Evolutionary conservation across 2,329 filamentous ascomycete species (phyloP), one percentile per base, ranked within the genome.

Genomic region (Sporothrix protearum): DNA sequence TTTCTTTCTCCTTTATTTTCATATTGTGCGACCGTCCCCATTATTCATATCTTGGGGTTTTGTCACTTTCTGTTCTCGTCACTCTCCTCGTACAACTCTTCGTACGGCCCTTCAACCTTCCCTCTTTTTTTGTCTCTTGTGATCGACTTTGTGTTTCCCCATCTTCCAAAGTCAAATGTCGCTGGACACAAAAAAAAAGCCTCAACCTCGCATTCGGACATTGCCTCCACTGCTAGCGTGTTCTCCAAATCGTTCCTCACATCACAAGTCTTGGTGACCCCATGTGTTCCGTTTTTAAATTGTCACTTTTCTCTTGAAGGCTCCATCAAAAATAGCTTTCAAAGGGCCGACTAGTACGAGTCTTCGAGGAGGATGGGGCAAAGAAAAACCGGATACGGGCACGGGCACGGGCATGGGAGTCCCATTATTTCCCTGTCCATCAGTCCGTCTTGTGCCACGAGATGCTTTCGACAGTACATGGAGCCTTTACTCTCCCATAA

Each of bases 301-400:
- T 14, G 25, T 19, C 28, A 19, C 53, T 28, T 2, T 57, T 4
- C 19, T 33, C 53, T 33, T 33, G 53, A 28, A 33, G n/a, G 22
- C 49, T 57, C 53, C 30, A 39, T 61, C 19, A 39, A 36, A 53
- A 16, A 25, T 30, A 64, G 22, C 59, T 7, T 64, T 28, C 36
- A 45, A 64, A 42, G 57, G 59, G 59, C 59, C 36, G 59, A 64
- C 59, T 64, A 9, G 12, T 45, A 22, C 36, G 36, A 64, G 55
- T 22, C 55, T n/a, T 30, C 5, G 6, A 57, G 53, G 14, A 57
- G 53, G 53, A 57, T 25, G 12, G 12, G n/a, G 16, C n/a, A 53
- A 53, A 3, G 25, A 53, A 25, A 53, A 22, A 16, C n/a, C n/a
- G 47, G 25, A 14, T 12, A 55, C 22, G 8, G 22, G 6, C 10